phyloP scores from a whole-genome alignment of 2,329 filamentous ascomycete species.

The Diaporthe eres region DNA sequence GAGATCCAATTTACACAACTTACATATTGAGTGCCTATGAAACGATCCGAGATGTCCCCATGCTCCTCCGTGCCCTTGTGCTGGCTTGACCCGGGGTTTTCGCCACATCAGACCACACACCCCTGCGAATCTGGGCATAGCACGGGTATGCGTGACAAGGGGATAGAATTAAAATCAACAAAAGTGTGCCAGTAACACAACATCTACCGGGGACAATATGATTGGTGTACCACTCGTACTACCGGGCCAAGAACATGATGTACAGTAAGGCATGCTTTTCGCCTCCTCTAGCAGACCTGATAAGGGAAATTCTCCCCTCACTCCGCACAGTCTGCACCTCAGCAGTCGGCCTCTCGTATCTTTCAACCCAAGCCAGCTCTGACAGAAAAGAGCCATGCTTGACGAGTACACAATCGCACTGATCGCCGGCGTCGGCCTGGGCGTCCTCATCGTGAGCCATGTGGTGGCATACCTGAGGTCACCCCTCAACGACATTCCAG shows the following conservation, averaged over 20 bases:
- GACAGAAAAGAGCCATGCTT: neutral
- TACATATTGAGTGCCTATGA: neutral
- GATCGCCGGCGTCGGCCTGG: slow-evolving; percentile 16
- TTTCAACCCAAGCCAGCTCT: neutral
- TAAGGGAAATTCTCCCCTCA: neutral
- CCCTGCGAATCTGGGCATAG: neutral
- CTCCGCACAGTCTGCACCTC: too few relatives aligned
- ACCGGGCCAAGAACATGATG: neutral
- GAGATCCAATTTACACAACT: neutral
- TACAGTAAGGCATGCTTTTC: neutral
- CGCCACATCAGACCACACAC: neutral
- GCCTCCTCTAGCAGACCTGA: neutral
- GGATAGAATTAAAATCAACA: neutral
- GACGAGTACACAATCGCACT: neutral
- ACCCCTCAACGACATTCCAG: slow-evolving; percentile 24
- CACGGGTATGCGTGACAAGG: neutral
- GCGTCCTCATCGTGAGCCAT: slow-evolving; percentile 1
- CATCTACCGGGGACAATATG: neutral
- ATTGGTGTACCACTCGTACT: neutral
- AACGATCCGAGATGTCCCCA: neutral
- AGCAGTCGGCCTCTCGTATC: too few relatives aligned
- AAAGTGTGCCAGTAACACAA: neutral
- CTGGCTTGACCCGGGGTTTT: neutral
- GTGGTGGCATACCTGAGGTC: slow-evolving; percentile 23
- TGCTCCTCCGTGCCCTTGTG: neutral